Conservation (phyloP, 2,329 filamentous ascomycete genomes). For the Aciculosporium take region DNA sequence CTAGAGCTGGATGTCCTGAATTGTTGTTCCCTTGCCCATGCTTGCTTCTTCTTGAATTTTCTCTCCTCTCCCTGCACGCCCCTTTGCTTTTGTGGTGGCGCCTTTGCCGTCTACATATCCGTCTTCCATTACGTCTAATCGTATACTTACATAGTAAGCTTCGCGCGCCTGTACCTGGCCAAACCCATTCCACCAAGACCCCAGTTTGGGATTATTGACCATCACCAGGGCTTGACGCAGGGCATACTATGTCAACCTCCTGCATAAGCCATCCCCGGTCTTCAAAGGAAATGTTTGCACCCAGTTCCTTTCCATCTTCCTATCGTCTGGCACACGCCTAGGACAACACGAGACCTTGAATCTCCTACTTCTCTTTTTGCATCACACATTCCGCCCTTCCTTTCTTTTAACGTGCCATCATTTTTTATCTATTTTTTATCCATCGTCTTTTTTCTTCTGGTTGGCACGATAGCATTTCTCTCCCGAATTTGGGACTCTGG, state of each 20-base stretch:
- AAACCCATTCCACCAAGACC: constrained; percentile 2
- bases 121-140: constrained; percentile 2
- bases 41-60: background rate
- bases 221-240: constrained; percentile 4
- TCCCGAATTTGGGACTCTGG: constrained; percentile 9
- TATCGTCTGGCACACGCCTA: constrained; percentile 10
- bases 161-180: background rate
- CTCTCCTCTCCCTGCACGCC: background rate
- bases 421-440: too few species aligned
- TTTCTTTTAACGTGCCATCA: constrained; percentile 1
- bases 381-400: constrained; percentile 11
- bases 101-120: constrained; percentile 2
- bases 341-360: constrained; percentile 16
- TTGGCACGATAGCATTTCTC: too few species aligned
- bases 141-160: constrained; percentile 2
- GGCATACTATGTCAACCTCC: constrained; percentile 8
- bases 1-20: constrained; percentile 1
- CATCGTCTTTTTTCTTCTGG: too few species aligned
- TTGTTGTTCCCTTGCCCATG: background rate
- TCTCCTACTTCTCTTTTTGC: constrained; percentile 14
- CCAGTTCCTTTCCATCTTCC: constrained; percentile 14
- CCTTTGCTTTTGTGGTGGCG: constrained; percentile 6
- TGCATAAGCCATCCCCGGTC: constrained; percentile 18
- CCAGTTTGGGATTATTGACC: constrained; percentile 1
- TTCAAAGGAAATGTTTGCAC: constrained; percentile 21